phyloP scores from a whole-genome alignment of 768 basidiomycete species.

The Trametes sanguinea region DNA sequence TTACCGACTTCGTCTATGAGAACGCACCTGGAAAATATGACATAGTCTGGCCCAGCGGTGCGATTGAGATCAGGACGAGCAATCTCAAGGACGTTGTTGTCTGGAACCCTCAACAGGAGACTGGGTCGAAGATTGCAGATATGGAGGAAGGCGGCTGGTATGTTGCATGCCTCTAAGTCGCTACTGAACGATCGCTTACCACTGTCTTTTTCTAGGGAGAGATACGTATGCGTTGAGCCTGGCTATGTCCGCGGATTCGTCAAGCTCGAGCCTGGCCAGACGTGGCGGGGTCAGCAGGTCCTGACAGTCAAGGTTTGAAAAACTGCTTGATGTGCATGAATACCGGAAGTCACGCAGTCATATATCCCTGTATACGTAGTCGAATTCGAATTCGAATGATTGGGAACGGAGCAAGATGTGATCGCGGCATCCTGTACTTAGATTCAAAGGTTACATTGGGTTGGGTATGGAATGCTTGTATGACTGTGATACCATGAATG shows the following conservation, averaged over 20 bases:
- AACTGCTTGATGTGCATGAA: background rate
- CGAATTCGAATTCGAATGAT: background rate
- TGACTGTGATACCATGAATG: no score
- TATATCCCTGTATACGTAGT: conserved; percentile 11
- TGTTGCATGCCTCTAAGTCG: background rate
- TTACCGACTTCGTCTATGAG: conserved; percentile 80
- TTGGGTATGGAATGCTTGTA: no score
- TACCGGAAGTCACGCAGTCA: background rate
- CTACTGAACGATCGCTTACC: background rate
- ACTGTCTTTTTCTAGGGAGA: conserved; percentile 53
- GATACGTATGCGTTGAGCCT: conserved; percentile 90
- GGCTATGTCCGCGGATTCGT: conserved; percentile 79
- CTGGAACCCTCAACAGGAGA: conserved; percentile 86
- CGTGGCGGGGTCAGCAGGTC: conserved; percentile 78
- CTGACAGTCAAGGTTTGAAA: conserved; percentile 42
- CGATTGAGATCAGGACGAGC: conserved; percentile 51
- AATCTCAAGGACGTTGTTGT: conserved; percentile 81
- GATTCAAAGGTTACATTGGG: no score
- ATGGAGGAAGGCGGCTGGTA: conserved; percentile 92
- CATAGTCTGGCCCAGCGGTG: conserved; percentile 60
- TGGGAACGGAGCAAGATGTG: background rate
- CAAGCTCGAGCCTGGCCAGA: conserved; percentile 58
- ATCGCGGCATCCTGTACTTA: background rate
- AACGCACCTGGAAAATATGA: conserved; percentile 57
- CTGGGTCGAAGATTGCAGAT: conserved; percentile 75